Percentiles rank a stretch among this genome's conserved stretches.
Conservation (phyloP, 164 flowering plant genomes). For the Vitis riparia region DNA sequence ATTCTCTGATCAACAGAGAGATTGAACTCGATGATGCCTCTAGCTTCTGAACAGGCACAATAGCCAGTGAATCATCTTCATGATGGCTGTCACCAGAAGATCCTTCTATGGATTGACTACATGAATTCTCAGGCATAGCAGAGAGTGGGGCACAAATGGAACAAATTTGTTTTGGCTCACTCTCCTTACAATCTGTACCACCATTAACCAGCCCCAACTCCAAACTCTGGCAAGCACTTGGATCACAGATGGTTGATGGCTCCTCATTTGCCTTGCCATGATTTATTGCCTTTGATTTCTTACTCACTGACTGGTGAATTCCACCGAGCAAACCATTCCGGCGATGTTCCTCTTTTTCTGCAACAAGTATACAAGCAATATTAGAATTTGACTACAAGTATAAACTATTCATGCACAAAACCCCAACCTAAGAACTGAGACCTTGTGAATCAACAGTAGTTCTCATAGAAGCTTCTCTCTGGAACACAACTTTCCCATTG, state of each 20-base stretch:
- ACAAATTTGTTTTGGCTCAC: slow-evolving; percentile 34
- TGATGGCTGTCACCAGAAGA: slow-evolving; percentile 16
- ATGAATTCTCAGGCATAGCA: slow-evolving; percentile 15
- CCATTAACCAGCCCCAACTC: slow-evolving; percentile 19
- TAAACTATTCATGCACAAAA: background rate
- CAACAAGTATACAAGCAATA: background rate
- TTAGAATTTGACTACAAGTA: background rate
- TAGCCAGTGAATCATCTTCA: slow-evolving; percentile 51
- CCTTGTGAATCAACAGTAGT: slow-evolving; percentile 23
- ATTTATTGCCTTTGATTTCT: slow-evolving; percentile 30
- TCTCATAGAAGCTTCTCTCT: slow-evolving; percentile 36
- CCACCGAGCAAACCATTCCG: slow-evolving; percentile 37
- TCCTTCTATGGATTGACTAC: slow-evolving; percentile 14
- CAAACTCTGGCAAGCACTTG: slow-evolving; percentile 1
- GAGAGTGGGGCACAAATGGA: slow-evolving; percentile 42
- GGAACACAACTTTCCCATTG: slow-evolving; percentile 83
- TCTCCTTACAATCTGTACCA: slow-evolving; percentile 6
- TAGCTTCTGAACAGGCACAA: slow-evolving; percentile 50
- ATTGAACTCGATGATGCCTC: slow-evolving; percentile 38
- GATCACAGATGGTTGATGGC: background rate
- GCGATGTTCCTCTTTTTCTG: slow-evolving; percentile 32
- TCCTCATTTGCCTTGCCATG: slow-evolving; percentile 9
- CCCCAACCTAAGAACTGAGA: slow-evolving; percentile 2
- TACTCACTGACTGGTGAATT: slow-evolving; percentile 41
- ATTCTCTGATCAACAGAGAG: slow-evolving; percentile 34